Evolutionary conservation across 768 basidiomycete species (phyloP).

Genomic region (Amanita rubescens): DNA sequence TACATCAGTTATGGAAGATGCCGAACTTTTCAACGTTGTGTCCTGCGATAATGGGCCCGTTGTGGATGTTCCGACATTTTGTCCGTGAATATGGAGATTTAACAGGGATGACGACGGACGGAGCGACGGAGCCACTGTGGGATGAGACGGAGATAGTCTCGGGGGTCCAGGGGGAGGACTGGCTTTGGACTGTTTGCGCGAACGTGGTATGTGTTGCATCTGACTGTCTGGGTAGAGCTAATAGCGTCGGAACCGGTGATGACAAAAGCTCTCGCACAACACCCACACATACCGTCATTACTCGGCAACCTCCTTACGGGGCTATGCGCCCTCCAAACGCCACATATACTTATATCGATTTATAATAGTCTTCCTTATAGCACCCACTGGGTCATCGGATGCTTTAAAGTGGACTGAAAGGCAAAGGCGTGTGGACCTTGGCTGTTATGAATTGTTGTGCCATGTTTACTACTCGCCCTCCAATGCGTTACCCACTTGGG

Average conservation of each 20-base stretch:
- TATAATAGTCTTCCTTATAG: too few species aligned
- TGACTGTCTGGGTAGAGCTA: neutral
- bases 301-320: neutral
- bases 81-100: slow-evolving; percentile 48
- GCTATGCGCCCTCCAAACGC: too few species aligned
- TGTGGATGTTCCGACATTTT: slow-evolving; percentile 27
- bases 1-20: slow-evolving; percentile 64
- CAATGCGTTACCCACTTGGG: too few species aligned
- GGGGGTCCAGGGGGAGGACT: neutral
- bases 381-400: too few species aligned
- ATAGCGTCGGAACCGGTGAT: neutral
- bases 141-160: slow-evolving; percentile 42
- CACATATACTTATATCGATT: neutral
- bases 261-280: neutral
- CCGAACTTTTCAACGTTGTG: slow-evolving; percentile 45
- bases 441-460: too few species aligned
- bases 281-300: neutral
- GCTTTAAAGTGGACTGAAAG: too few species aligned
- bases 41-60: slow-evolving; percentile 19
- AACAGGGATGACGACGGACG: slow-evolving; percentile 51
- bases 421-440: too few species aligned
- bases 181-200: slow-evolving; percentile 6
- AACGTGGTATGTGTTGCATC: slow-evolving; percentile 6
- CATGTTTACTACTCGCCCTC: neutral
- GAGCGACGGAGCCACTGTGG: slow-evolving; percentile 42